phyloP scores from a whole-genome alignment of 805 yeast genomes.

The Cyberlindnera misumaiensis region DNA sequence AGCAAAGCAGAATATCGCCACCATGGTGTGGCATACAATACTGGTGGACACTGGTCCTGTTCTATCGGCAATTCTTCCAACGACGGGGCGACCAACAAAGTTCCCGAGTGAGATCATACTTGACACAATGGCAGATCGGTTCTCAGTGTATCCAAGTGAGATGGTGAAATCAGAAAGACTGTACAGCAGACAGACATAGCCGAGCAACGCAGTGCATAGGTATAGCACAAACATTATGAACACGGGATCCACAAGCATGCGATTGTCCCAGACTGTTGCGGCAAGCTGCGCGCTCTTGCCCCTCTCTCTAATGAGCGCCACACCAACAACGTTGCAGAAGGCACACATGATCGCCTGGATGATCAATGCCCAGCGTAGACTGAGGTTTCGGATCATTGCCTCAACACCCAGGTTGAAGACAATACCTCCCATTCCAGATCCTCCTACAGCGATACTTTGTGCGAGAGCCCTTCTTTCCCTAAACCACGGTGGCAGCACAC shows the following conservation, averaged over 20 bases:
- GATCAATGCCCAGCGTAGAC: conserved; percentile 29
- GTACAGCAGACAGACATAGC: conserved; percentile 54
- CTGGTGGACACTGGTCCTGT: conserved; percentile 47
- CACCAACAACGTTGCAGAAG: conserved; percentile 28
- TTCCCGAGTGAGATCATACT: conserved; percentile 58
- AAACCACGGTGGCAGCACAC: conserved; percentile 67
- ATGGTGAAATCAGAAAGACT: conserved; percentile 53
- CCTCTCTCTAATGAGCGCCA: conserved; percentile 33
- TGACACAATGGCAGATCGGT: conserved; percentile 51
- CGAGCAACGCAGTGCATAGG: conserved; percentile 45
- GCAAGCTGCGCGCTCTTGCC: conserved; percentile 29
- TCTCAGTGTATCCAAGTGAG: conserved; percentile 48
- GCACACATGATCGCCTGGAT: conserved; percentile 33
- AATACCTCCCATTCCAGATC: conserved; percentile 39
- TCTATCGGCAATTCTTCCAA: conserved; percentile 45
- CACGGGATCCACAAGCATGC: conserved; percentile 33
- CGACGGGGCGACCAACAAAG: conserved; percentile 46
- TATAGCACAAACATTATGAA: conserved; percentile 36
- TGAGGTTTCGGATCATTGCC: conserved; percentile 25
- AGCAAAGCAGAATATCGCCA: conserved; percentile 36
- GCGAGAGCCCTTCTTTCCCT: conserved; percentile 49
- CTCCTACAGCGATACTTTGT: conserved; percentile 31
- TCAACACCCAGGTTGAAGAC: conserved; percentile 33
- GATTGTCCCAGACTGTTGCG: conserved; percentile 34
- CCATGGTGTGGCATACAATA: conserved; percentile 30